These are phyloP conservation scores for Pseudonitzschia multistriata DNA, from an alignment of 108 stramenopile species.

Conservation along the genomic window DNA sequence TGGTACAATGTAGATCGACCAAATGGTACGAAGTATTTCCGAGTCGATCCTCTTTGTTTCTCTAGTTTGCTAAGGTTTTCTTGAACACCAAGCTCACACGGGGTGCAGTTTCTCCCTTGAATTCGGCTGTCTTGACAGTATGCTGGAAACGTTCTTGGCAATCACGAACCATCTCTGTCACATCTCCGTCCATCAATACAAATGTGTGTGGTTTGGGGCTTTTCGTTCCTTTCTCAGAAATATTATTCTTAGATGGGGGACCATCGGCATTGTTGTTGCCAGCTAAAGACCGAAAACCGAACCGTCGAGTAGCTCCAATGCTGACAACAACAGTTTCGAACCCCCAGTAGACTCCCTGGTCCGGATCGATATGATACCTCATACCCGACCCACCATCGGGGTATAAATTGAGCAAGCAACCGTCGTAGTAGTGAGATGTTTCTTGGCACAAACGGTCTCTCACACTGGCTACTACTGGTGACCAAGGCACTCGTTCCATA, in stretches of 20 bases:
- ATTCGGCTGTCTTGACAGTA: slow-evolving; percentile 48
- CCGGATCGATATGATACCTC: slow-evolving; percentile 66
- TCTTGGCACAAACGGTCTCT: slow-evolving; percentile 37
- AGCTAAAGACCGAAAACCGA: slow-evolving; percentile 41
- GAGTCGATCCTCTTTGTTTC: too few species aligned
- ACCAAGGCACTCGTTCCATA: slow-evolving; percentile 43
- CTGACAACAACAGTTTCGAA: slow-evolving; percentile 57
- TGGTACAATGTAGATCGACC: too few species aligned
- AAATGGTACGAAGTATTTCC: too few species aligned
- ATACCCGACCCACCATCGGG: slow-evolving; percentile 54
- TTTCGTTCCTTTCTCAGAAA: neutral
- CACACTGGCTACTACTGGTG: slow-evolving; percentile 29
- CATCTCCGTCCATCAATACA: slow-evolving; percentile 55
- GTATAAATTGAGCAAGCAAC: slow-evolving; percentile 54
- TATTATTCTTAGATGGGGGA: neutral
- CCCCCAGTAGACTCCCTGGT: slow-evolving; percentile 58
- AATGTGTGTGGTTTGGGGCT: slow-evolving; percentile 37
- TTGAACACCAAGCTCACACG: slow-evolving; percentile 59
- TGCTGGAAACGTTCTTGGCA: slow-evolving; percentile 60
- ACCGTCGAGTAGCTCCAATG: slow-evolving; percentile 49
- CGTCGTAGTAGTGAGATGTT: slow-evolving; percentile 43
- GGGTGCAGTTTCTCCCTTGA: slow-evolving; percentile 36
- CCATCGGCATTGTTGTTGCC: neutral
- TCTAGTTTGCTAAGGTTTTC: slow-evolving; percentile 20
- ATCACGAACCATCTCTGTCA: slow-evolving; percentile 55